phyloP scores from a whole-genome alignment of 208 protist genomes.

The Acanthamoeba lenticulata region DNA sequence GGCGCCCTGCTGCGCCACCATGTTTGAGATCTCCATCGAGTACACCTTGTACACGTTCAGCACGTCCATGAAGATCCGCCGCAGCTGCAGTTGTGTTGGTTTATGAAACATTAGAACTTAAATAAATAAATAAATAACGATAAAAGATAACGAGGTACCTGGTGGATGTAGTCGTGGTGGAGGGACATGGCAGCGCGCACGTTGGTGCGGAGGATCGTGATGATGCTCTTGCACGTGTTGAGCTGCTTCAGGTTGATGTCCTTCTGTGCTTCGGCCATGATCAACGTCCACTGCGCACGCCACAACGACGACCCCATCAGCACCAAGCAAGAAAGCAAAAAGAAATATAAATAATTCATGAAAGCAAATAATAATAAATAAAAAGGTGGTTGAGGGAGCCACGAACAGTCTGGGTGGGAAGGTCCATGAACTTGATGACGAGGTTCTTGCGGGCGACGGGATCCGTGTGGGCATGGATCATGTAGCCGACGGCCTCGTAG shows the following conservation, averaged over 20 bases:
- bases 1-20: conserved; percentile 70
- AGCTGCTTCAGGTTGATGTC: conserved; percentile 86
- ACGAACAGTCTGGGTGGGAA: conserved; percentile 28
- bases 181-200: conserved; percentile 92
- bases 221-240: conserved; percentile 87
- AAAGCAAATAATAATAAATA: background rate
- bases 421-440: conserved; percentile 91
- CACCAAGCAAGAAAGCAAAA: too few species aligned
- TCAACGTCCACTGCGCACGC: conserved; percentile 84
- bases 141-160: background rate
- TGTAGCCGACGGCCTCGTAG: conserved; percentile 96
- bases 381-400: background rate
- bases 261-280: conserved; percentile 84
- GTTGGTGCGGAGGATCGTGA: conserved; percentile 96
- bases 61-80: conserved; percentile 94
- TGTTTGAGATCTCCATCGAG: conserved; percentile 86
- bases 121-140: background rate
- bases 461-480: conserved; percentile 90
- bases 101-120: background rate
- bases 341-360: too few species aligned
- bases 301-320: too few species aligned
- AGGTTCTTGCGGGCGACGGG: conserved; percentile 79
- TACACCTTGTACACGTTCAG: conserved; percentile 95
- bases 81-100: conserved; percentile 82
- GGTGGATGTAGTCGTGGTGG: conserved; percentile 91